Base-by-base conservation (phyloP, 352 stramenopile species). In the Lagenidium giganteum region DNA sequence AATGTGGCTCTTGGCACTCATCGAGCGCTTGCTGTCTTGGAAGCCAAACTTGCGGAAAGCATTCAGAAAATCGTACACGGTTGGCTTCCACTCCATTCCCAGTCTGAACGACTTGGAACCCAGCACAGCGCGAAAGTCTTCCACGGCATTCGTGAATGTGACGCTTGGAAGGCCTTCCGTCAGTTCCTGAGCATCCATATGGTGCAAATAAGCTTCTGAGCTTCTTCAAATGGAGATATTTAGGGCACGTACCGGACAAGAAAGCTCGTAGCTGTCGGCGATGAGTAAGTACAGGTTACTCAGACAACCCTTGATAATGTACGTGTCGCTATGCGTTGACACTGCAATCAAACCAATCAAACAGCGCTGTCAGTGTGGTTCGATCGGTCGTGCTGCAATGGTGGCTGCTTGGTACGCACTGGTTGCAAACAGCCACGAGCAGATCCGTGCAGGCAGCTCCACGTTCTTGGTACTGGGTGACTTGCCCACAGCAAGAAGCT, bases 1-100 rank as follows among this genome's bases (percentile, higher is more conserved):
- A 35, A 87, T 84, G 61, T 90, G 87, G 54, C 69, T 87, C 49
- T 85, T 78, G 14, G 77, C 67, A 38, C 69, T 89, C 75, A 93
- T 89, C 14, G 75, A 88, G 7, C 80, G 70, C 46, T 93, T 93
- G 43, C 65, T 86, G 57, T 93, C 77, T 33, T 84, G 67, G 46
- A 93, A 93, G 5, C 80, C 80, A 34, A 84, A 93, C 13, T 67
- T 64, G 9, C 75, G 77, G 39, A 93, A 93, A 3, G 73, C 70
- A 14, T 65, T 76, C 8, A 93, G 58, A 42, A 93, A 90, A 36
- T 93, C 70, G 42, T 86, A 81, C 4, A 90, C 74, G 1, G 64
- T 74, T 12, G 79, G 75, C 21, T 64, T 48, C 80, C 80, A 92
- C 33, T 71, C 72, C 66, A 87, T 88, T 27, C 71, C 43, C 12